phyloP scores from a whole-genome alignment of 23 red algal species.

The Agarophyton chilense region DNA sequence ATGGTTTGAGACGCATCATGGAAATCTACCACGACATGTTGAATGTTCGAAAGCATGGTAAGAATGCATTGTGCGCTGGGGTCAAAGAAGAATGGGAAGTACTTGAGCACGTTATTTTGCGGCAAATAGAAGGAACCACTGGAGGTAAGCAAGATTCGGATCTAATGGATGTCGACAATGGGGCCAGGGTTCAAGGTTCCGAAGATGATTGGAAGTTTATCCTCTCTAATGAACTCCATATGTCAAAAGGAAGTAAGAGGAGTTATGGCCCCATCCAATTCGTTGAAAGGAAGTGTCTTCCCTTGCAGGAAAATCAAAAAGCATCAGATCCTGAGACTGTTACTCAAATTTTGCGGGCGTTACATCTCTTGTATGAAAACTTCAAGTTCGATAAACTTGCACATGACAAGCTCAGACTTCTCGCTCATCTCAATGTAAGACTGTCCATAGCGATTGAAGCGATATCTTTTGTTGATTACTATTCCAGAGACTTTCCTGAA shows the following conservation, averaged over 20 bases:
- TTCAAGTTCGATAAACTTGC: slow-evolving; percentile 51
- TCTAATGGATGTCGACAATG: slow-evolving; percentile 14
- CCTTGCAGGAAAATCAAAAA: background rate
- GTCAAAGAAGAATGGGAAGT: slow-evolving; percentile 25
- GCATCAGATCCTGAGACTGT: background rate
- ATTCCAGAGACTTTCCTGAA: slow-evolving; percentile 51
- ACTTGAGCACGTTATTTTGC: slow-evolving; percentile 28
- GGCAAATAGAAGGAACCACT: background rate
- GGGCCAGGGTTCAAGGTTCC: background rate
- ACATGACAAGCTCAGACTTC: background rate
- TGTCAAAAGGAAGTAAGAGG: background rate
- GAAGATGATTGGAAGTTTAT: slow-evolving; percentile 58
- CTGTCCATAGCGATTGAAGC: slow-evolving; percentile 25
- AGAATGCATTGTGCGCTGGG: background rate
- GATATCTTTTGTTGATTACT: slow-evolving; percentile 63
- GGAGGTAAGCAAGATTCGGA: background rate
- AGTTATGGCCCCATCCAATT: background rate
- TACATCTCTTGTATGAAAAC: slow-evolving; percentile 85
- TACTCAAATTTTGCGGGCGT: slow-evolving; percentile 14
- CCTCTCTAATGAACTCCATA: slow-evolving; percentile 36
- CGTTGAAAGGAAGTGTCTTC: too few relatives aligned
- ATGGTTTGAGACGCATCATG: slow-evolving; percentile 19
- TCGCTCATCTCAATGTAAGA: slow-evolving; percentile 36
- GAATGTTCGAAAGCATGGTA: background rate
- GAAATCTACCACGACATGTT: slow-evolving; percentile 59